A percentile compares a stretch with the other conserved stretches of the same genome.
These are phyloP conservation scores for Vanderwaltozyma yarrowii DNA, from an alignment of 805 yeast species.

Conservation along the genomic window DNA sequence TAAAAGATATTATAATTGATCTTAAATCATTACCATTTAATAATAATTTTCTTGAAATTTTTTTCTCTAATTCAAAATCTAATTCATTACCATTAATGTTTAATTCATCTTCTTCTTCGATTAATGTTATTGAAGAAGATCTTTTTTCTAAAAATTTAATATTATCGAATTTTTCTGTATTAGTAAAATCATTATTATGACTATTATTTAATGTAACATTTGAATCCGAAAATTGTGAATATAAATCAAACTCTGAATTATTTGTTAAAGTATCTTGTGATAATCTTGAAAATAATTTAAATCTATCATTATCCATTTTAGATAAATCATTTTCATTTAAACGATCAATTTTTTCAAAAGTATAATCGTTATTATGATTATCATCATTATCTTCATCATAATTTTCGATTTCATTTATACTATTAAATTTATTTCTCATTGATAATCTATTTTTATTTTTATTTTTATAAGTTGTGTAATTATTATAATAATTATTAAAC, in stretches of 20 bases:
- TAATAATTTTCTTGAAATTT: no score
- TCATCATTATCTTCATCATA: neutral
- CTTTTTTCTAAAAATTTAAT: neutral
- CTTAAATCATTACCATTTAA: constrained; percentile 1
- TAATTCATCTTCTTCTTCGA: constrained; percentile 2
- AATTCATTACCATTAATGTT: no score
- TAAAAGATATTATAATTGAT: constrained; percentile 30
- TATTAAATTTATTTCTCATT: neutral
- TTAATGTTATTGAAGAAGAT: constrained; percentile 1
- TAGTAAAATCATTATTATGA: neutral
- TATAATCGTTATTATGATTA: neutral
- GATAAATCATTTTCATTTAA: no score
- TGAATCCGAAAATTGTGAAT: neutral
- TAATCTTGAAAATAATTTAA: neutral
- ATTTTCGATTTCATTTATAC: neutral
- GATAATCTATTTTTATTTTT: no score
- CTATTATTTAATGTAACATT: neutral
- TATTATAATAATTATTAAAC: no score
- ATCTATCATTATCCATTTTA: neutral
- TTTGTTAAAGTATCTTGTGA: constrained; percentile 2
- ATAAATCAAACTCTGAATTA: neutral
- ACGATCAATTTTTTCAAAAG: neutral
- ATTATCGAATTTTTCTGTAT: neutral
- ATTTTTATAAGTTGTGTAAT: neutral
- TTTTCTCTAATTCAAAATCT: no score